Percentiles rank a stretch among this genome's conserved stretches.
Evolutionary conservation across 2,329 filamentous ascomycete species (phyloP).

Genomic region (Sclerotinia nivalis): DNA sequence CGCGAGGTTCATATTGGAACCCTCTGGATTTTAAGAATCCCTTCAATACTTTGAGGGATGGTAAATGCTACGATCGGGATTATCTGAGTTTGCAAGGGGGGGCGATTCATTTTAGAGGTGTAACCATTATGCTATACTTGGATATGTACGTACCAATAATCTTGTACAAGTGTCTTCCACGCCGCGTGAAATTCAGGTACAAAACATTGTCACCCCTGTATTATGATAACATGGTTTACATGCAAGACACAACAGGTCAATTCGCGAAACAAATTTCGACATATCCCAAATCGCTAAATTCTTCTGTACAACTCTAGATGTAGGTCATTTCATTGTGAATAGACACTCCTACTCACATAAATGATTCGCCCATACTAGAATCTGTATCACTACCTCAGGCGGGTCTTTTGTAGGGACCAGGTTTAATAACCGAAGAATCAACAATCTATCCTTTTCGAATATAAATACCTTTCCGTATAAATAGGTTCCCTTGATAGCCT

Average conservation of each 20-base stretch:
- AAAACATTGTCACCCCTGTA: too few species aligned
- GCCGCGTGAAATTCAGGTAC: background rate
- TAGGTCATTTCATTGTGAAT: background rate
- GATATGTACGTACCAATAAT: background rate
- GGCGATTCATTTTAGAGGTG: background rate
- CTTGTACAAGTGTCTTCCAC: background rate
- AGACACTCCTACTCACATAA: background rate
- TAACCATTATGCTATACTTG: background rate
- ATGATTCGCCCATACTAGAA: conserved; percentile 3
- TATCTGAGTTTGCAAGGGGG: background rate
- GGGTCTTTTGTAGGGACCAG: too few species aligned
- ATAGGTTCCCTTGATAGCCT: too few species aligned
- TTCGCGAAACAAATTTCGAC: too few species aligned
- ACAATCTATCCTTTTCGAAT: too few species aligned
- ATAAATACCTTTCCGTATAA: too few species aligned
- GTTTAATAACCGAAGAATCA: too few species aligned
- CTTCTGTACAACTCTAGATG: background rate
- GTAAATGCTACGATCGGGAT: background rate
- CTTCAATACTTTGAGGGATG: background rate
- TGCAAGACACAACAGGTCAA: too few species aligned
- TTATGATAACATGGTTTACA: too few species aligned
- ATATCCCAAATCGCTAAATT: too few species aligned
- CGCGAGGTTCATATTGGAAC: background rate
- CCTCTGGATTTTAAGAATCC: background rate
- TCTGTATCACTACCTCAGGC: conserved; percentile 8